Percentiles rank a stretch among this genome's conserved stretches.
These are phyloP conservation scores for Thelephora terrestris DNA, from an alignment of 1,284 basidiomycete genomes.

Conservation along the genomic window DNA sequence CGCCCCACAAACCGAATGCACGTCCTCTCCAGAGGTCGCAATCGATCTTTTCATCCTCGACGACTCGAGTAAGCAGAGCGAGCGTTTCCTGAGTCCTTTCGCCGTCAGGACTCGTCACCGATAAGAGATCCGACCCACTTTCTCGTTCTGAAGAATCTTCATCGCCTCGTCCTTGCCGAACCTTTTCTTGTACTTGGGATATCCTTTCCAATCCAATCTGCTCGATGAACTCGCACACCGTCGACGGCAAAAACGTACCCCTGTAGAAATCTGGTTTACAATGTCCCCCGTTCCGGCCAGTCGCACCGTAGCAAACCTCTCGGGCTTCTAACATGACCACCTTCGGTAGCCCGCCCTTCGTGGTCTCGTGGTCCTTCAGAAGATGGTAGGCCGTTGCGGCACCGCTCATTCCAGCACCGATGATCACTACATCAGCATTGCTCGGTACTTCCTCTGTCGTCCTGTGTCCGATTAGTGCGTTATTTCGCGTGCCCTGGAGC, in stretches of 20 bases:
- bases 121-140: constrained; percentile 8
- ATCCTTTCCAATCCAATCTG: constrained; percentile 12
- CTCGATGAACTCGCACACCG: not conserved
- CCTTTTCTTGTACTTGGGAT: constrained; percentile 15
- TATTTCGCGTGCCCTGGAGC: constrained; percentile 16
- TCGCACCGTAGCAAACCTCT: constrained; percentile 4
- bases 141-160: constrained; percentile 22
- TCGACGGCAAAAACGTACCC: constrained; percentile 10
- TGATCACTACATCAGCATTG: constrained; percentile 15
- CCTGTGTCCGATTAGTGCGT: constrained; percentile 16
- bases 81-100: constrained; percentile 16
- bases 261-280: constrained; percentile 21
- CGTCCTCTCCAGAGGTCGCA: constrained; percentile 22
- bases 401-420: constrained; percentile 21
- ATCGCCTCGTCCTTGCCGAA: constrained; percentile 21
- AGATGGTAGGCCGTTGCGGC: constrained; percentile 12
- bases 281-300: constrained; percentile 14
- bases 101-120: no score
- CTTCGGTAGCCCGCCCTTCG: not conserved
- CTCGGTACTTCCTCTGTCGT: constrained; percentile 15
- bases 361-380: not conserved
- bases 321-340: constrained; percentile 3
- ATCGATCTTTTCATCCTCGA: constrained; percentile 19
- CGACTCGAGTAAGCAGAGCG: constrained; percentile 14
- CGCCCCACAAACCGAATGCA: constrained; percentile 11